phyloP scores from a whole-genome alignment of 192 early-diverging fungal species.

The Coemansia guatemalensis region DNA sequence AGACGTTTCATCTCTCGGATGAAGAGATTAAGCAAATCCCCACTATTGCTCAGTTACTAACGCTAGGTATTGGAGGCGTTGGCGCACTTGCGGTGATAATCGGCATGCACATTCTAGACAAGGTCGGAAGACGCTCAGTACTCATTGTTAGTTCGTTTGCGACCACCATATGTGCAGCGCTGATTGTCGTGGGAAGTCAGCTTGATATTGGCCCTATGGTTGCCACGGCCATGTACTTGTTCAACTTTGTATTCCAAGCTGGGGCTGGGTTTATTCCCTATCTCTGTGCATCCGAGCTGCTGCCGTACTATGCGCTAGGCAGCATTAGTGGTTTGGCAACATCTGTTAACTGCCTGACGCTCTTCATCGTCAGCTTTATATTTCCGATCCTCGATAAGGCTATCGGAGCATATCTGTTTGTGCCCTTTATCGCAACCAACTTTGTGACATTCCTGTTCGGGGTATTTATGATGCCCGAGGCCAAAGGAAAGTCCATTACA shows the following conservation, averaged over 20 bases:
- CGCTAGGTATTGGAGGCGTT: conserved; percentile 74
- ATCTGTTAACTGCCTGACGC: conserved; percentile 63
- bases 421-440: conserved; percentile 58
- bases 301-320: conserved; percentile 66
- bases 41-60: conserved; percentile 65
- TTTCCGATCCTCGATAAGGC: conserved; percentile 59
- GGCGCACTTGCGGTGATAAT: conserved; percentile 73
- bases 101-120: conserved; percentile 74
- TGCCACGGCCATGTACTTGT: conserved; percentile 63
- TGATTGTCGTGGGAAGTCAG: conserved; percentile 61
- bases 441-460: conserved; percentile 42
- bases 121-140: conserved; percentile 62
- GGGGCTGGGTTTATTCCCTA: conserved; percentile 88
- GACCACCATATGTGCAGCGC: conserved; percentile 58
- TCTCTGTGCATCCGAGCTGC: conserved; percentile 69
- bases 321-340: conserved; percentile 65
- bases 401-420: conserved; percentile 63
- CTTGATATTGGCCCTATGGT: conserved; percentile 56
- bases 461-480: conserved; percentile 66
- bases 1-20: conserved; percentile 50
- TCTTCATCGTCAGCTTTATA: conserved; percentile 64
- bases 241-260: conserved; percentile 83
- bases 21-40: conserved; percentile 52
- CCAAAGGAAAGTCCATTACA: conserved; percentile 56
- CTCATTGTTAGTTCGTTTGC: conserved; percentile 65